These are phyloP conservation scores for Chlorella vulgaris DNA, from an alignment of 139 green algal genomes.

Conservation along the genomic window DNA sequence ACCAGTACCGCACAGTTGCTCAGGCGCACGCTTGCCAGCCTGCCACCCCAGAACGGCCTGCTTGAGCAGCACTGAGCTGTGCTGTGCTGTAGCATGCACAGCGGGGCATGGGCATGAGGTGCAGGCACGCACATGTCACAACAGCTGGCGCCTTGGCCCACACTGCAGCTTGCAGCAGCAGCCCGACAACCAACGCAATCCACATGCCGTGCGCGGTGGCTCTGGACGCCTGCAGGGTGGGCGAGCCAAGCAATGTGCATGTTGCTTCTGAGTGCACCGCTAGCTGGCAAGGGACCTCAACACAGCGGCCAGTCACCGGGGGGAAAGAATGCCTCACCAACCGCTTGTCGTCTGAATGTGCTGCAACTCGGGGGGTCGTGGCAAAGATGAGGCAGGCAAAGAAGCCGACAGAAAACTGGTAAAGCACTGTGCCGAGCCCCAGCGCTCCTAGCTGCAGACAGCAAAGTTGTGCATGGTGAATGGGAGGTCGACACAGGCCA, in stretches of 20 bases:
- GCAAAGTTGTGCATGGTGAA: background rate
- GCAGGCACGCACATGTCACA: constrained; percentile 9
- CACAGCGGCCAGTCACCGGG: too few relatives aligned
- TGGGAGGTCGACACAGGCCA: background rate
- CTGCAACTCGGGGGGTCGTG: constrained; percentile 42
- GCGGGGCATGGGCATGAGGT: too few relatives aligned
- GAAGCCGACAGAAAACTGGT: constrained; percentile 47
- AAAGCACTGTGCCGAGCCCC: constrained; percentile 45
- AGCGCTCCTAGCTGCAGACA: constrained; percentile 34
- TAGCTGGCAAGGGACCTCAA: too few relatives aligned
- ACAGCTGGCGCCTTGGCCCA: constrained; percentile 28
- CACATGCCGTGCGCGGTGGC: constrained; percentile 40
- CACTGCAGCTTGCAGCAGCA: constrained; percentile 22
- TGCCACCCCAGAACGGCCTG: too few relatives aligned
- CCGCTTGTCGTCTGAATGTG: background rate
- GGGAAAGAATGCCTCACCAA: constrained; percentile 12
- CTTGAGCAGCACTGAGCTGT: too few relatives aligned
- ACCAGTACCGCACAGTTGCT: too few relatives aligned
- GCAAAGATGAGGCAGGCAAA: constrained; percentile 40
- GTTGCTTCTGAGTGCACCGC: too few relatives aligned
- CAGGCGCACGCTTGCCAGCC: too few relatives aligned
- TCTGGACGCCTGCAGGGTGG: constrained; percentile 17
- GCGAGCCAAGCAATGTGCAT: background rate
- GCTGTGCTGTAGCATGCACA: too few relatives aligned
- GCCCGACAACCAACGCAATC: constrained; percentile 31